These are phyloP conservation scores for Echites panduratus DNA, from an alignment of 257 asterid species.

Conservation along the genomic window DNA sequence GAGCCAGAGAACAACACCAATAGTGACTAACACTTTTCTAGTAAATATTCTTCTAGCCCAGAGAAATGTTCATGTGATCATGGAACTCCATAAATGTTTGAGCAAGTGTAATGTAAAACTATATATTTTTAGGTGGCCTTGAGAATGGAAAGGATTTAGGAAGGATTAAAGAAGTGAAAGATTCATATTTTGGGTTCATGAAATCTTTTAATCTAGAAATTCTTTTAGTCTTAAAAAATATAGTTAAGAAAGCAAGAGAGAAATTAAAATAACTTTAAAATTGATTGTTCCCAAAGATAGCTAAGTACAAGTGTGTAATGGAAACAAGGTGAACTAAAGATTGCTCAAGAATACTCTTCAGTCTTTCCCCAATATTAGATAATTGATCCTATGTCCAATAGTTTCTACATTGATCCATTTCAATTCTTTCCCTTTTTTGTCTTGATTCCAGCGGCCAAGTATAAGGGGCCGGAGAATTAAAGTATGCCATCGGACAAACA, in stretches of 20 bases:
- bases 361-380: not conserved
- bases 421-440: not conserved
- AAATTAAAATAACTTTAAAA: not conserved
- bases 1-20: not conserved
- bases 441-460: not conserved
- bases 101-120: not conserved
- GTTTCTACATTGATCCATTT: not conserved
- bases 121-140: not conserved
- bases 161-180: slow-evolving; percentile 1
- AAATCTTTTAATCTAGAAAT: not conserved
- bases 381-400: not conserved
- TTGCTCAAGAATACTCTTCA: not conserved
- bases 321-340: not conserved
- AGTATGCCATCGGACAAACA: not conserved
- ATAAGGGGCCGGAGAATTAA: not conserved
- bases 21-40: not conserved
- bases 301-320: not conserved
- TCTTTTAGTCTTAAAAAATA: not conserved
- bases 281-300: not conserved
- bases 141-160: not conserved
- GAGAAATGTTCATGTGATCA: not conserved
- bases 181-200: not conserved
- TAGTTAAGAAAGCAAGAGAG: not conserved
- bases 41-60: not conserved
- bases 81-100: not conserved